Percentiles rank a stretch among this genome's conserved stretches.
phyloP scores from a whole-genome alignment of 2,329 filamentous ascomycete species.

The Nothomitra cinnamomea region DNA sequence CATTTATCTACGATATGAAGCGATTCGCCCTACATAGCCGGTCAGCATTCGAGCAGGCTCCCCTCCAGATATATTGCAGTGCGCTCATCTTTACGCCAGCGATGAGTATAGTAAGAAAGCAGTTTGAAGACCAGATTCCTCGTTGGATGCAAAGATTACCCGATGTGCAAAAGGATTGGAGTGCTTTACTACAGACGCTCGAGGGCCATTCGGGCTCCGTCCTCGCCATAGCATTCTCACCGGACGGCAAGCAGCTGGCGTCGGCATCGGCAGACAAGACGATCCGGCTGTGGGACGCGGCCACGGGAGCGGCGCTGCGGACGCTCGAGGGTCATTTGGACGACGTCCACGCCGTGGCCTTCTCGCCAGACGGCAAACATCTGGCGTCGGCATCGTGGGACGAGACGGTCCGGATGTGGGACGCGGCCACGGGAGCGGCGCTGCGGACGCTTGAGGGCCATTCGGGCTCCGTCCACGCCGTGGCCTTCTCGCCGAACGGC shows the following conservation, averaged over 20 bases:
- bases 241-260: no score
- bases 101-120: slow-evolving; percentile 11
- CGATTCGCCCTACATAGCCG: slow-evolving; percentile 17
- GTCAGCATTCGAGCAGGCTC: slow-evolving; percentile 14
- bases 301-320: background rate
- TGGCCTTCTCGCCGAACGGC: slow-evolving; percentile 1
- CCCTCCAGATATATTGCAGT: slow-evolving; percentile 21
- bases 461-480: background rate
- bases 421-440: background rate
- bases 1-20: slow-evolving; percentile 16
- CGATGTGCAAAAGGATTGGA: slow-evolving; percentile 10
- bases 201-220: no score
- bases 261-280: background rate
- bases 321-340: background rate
- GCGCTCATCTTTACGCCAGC: slow-evolving; percentile 19
- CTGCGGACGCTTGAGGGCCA: slow-evolving; percentile 1
- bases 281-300: background rate
- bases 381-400: slow-evolving; percentile 5
- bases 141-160: slow-evolving; percentile 9
- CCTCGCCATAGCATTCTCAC: no score
- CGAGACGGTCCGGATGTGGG: background rate
- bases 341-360: slow-evolving; percentile 4
- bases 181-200: slow-evolving; percentile 5
- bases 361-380: no score
- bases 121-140: slow-evolving; percentile 6